Conservation (phyloP, 176 grass and related monocot genomes). For the Phyllostachys edulis region DNA sequence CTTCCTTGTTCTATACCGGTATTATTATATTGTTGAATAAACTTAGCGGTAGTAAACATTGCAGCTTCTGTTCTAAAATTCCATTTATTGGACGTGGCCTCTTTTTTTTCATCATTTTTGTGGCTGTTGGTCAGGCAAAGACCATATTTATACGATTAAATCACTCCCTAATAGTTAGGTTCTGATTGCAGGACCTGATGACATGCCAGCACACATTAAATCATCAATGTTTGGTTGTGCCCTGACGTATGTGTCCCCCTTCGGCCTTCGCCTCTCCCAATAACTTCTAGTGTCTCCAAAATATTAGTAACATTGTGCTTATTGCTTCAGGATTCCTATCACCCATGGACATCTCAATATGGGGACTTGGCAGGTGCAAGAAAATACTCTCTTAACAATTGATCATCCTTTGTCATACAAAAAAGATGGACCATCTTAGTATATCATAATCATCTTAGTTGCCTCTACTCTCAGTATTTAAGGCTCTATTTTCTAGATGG, state of each 20-base stretch:
- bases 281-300: slow-evolving; percentile 4
- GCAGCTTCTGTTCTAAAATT: slow-evolving; percentile 2
- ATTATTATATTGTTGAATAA: not conserved
- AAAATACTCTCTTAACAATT: slow-evolving; percentile 4
- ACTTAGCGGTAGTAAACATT: not conserved
- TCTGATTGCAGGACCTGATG: slow-evolving; percentile 77
- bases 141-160: slow-evolving; percentile 20
- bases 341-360: slow-evolving; percentile 82
- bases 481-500: slow-evolving; percentile 15
- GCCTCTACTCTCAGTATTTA: not conserved
- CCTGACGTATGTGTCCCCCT: slow-evolving; percentile 53
- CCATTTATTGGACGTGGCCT: not conserved
- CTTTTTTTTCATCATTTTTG: not conserved
- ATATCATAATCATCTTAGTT: not conserved
- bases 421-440: not conserved
- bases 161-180: slow-evolving; percentile 32
- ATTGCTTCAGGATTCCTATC: slow-evolving; percentile 76
- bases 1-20: not conserved
- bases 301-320: slow-evolving; percentile 18
- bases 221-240: slow-evolving; percentile 97
- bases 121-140: not conserved
- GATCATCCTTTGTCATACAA: not conserved
- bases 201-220: slow-evolving; percentile 99
- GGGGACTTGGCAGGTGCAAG: slow-evolving; percentile 87
- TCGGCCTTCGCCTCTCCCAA: too few relatives aligned